Evolutionary conservation across 768 basidiomycete species (phyloP), one percentile per base, ranked within the genome.

Genomic region (Tulasnella sp.): DNA sequence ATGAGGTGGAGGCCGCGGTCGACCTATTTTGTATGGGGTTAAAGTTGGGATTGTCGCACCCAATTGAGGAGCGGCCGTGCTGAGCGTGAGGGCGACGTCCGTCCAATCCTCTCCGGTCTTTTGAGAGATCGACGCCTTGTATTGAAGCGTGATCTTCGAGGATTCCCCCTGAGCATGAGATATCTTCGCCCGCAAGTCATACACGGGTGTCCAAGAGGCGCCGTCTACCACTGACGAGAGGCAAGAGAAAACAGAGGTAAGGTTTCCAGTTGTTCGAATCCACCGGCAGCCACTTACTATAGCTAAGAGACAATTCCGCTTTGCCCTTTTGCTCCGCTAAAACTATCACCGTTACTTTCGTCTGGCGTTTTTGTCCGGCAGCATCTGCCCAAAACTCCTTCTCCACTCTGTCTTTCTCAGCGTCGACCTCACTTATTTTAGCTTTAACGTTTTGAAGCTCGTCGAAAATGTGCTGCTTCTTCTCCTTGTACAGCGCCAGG

Each of bases 401-500:
- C 18, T 64, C 76, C 31, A 58, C 16, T 20, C 64, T 80, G 24
- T 83, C 77, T 40, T 73, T 6, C 24, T 79, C 76, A 31, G 81
- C 80, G 20, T 54, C 9, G 34, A 64, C 34, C 24, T 78, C 54
- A 9, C 74, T 37, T 24, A 72, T 60, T 16, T 72, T 31, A 8
- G 50, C 64, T 16, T 80, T 41, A 5, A 80, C 72, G 9, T 60
- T 40, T 50, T 42, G 46, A 22, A 69, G n/a, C 46, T 72, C 34
- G 22, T 80, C 72, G 18, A 76, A 31, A 11, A 80, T 76, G 34
- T 77, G 28, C 22, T 31, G 46, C 58, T 54, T 80, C 44, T 40
- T 60, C n/a, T 76, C 75, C 42, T 58, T n/a, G 40, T 80, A 80
- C 14, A 82, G 85, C 24, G 86, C 85, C 74, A 91, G 83, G 83